phyloP scores from a whole-genome alignment of 2,329 filamentous ascomycete genomes.

The Botrytis fabae region DNA sequence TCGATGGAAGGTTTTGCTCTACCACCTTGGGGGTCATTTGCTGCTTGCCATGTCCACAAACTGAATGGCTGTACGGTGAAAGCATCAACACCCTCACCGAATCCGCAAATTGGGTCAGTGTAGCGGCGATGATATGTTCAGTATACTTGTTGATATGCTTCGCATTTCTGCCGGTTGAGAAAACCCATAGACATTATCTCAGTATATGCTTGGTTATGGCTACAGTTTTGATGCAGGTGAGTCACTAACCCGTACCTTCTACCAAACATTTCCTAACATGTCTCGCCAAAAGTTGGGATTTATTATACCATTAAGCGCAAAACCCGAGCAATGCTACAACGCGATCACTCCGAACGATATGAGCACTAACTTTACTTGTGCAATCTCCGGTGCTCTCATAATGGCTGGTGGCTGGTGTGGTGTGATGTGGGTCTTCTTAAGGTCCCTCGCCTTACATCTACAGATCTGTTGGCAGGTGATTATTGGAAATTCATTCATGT shows the following conservation, averaged over 20 bases:
- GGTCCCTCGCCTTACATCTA: slow-evolving; percentile 87
- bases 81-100: slow-evolving; percentile 59
- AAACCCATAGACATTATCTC: slow-evolving; percentile 89
- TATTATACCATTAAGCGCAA: slow-evolving; percentile 78
- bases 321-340: slow-evolving; percentile 82
- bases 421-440: slow-evolving; percentile 87
- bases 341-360: slow-evolving; percentile 92
- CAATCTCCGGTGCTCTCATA: slow-evolving; percentile 82
- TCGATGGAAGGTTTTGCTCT: slow-evolving; percentile 59
- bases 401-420: slow-evolving; percentile 83
- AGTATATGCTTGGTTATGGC: slow-evolving; percentile 82
- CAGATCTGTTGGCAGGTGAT: slow-evolving; percentile 98
- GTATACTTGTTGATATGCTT: slow-evolving; percentile 79
- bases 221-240: slow-evolving; percentile 76
- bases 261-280: slow-evolving; percentile 26
- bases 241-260: slow-evolving; percentile 40
- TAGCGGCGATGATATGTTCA: slow-evolving; percentile 70
- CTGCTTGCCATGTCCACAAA: slow-evolving; percentile 87
- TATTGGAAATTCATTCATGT: slow-evolving; percentile 87
- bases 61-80: slow-evolving; percentile 70
- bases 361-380: slow-evolving; percentile 77
- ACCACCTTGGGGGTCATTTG: slow-evolving; percentile 59
- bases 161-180: slow-evolving; percentile 76
- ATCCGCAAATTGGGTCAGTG: slow-evolving; percentile 79
- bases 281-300: slow-evolving; percentile 69